Base-by-base conservation (phyloP, 495 filamentous ascomycete species). In the Hypoxylon fragiforme region DNA sequence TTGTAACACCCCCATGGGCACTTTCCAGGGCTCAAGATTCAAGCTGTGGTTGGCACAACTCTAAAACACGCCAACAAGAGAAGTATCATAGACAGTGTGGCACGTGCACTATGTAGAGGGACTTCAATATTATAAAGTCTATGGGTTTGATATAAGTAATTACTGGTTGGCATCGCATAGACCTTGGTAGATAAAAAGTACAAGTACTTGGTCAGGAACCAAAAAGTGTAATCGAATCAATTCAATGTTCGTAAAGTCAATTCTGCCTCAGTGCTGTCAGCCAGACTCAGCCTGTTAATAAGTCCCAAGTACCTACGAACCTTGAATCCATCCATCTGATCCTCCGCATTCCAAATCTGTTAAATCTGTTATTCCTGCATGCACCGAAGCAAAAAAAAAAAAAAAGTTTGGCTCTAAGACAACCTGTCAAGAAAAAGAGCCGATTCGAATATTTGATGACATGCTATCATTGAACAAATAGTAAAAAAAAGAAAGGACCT, bases 51-150 rank as follows among this genome's bases (percentile, higher is more conserved):
- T 54, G 12, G 26, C 26, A 43, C 15, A 22, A 47, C 42, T 42
- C 47, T 9, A 47, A 60, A 53, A 59, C 44, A 42, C 36, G 34
- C 56, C 38, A 53, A 31, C 45, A 14, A 45, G 15, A 44, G 44
- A 47, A n/a, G n/a, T n/a, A n/a, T n/a, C n/a, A n/a, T n/a, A n/a
- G n/a, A 28, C 30, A 31, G 43, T 16, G 43, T 59, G 43, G 48
- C 38, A 18, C 15, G 30, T 53, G 55, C 44, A 46, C 24, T 31
- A 18, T 1, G 40, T 43, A 43, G n/a, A 26, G 39, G 2, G 20
- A 28, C 24, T 28, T 28, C n/a, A 28, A 28, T 28, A 4, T 28
- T 28, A 9, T 4, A 9, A 9, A 28, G 24, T 28, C 9, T 28
- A 28, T 28, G 24, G 24, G 24, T 28, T n/a, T n/a, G n/a, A n/a